A percentile compares a stretch with the other conserved stretches of the same genome.
phyloP scores from a whole-genome alignment of 2,329 filamentous ascomycete genomes.

The Drechslerella coelobrocha region DNA sequence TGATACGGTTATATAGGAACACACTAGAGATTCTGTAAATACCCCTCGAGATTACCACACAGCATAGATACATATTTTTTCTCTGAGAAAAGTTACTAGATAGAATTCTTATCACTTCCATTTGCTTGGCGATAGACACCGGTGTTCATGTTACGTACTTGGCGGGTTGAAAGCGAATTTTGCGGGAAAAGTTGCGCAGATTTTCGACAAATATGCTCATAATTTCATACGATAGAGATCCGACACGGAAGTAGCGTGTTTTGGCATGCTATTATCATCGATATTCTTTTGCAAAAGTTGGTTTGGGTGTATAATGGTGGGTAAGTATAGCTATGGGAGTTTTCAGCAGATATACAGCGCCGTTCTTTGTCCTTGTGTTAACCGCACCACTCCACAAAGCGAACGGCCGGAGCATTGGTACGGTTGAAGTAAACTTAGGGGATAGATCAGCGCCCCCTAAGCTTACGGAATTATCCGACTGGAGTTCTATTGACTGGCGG shows the following conservation, averaged over 20 bases:
- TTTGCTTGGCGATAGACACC: not conserved
- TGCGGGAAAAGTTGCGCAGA: not conserved
- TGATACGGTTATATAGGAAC: not conserved
- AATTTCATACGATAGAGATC: too few relatives aligned
- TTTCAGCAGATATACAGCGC: not conserved
- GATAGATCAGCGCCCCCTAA: not conserved
- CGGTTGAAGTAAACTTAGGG: slow-evolving; percentile 1
- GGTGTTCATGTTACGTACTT: not conserved
- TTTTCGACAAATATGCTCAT: not conserved
- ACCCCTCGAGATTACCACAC: not conserved
- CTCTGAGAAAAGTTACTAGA: not conserved
- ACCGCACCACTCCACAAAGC: not conserved
- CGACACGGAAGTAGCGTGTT: too few relatives aligned
- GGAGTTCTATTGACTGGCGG: slow-evolving; percentile 19
- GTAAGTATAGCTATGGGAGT: not conserved
- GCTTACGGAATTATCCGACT: slow-evolving; percentile 12
- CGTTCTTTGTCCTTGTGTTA: not conserved
- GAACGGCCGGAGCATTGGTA: slow-evolving; percentile 3
- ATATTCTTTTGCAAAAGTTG: too few relatives aligned
- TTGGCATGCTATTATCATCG: too few relatives aligned
- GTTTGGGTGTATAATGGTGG: too few relatives aligned
- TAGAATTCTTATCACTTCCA: not conserved
- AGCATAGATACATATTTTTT: not conserved
- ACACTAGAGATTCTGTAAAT: not conserved
- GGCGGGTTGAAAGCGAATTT: not conserved